Percentiles rank a stretch among this genome's conserved stretches.
Conservation (phyloP, 306 rosid species). For the Begonia loranthoides region DNA sequence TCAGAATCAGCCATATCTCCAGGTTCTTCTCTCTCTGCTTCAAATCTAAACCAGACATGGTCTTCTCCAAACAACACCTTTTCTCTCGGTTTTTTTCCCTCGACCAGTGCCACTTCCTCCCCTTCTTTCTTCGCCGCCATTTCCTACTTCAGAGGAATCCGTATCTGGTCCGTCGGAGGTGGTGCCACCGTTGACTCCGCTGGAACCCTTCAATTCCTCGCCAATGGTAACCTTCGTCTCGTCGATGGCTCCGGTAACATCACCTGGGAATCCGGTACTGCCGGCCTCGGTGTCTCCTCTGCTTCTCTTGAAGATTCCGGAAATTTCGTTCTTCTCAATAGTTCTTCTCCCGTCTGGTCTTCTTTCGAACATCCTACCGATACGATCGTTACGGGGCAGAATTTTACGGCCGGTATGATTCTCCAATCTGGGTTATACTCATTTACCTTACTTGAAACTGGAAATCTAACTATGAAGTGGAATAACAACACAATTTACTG, state of each 20-base stretch:
- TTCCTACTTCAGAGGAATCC: constrained; percentile 30
- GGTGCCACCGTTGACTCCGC: constrained; percentile 32
- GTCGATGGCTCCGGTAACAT: constrained; percentile 40
- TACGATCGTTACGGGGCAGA: constrained; percentile 44
- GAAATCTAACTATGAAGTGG: constrained; percentile 52
- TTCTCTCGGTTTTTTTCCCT: constrained; percentile 34
- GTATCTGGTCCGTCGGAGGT: constrained; percentile 50
- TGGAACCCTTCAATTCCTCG: constrained; percentile 32
- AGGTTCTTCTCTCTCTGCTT: constrained; percentile 41
- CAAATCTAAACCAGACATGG: constrained; percentile 32
- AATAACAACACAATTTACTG: constrained; percentile 28
- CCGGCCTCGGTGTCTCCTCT: constrained; percentile 35
- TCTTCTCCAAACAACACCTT: constrained; percentile 21
- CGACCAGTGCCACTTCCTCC: constrained; percentile 13
- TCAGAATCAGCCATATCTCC: constrained; percentile 14
- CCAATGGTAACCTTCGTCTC: constrained; percentile 42
- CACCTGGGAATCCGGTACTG: constrained; percentile 49
- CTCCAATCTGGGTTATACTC: constrained; percentile 43
- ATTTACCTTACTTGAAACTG: constrained; percentile 18
- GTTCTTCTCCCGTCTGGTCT: constrained; percentile 35
- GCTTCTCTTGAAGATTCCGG: constrained; percentile 36
- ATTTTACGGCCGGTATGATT: constrained; percentile 23
- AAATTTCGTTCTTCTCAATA: constrained; percentile 27
- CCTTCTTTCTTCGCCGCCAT: constrained; percentile 50
- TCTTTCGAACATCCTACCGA: constrained; percentile 55